Evolutionary conservation across 2,329 filamentous ascomycete genomes (phyloP), one percentile per base, ranked within the genome.

Genomic region (Trichoderma harzianum): DNA sequence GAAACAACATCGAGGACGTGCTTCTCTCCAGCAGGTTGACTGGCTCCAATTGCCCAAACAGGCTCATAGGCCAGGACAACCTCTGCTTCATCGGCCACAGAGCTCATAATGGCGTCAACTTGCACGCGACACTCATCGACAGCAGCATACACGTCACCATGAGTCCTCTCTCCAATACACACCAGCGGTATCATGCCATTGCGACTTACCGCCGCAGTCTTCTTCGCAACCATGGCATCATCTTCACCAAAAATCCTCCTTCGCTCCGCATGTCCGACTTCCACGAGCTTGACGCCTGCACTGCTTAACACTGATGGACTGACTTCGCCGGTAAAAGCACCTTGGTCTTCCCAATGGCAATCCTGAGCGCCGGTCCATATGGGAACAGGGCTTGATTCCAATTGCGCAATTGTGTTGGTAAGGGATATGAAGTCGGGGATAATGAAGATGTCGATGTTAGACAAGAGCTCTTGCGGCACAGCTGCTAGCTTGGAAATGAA

Each of bases 41-140:
- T 84, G 11, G 93, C 90, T 0, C 93, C 93, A 80, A 96, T 97
- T 1, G 93, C 93, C 93, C 93, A 97, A 1, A 96, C 93, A 8
- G 93, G 93, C 83, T 97, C 93, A 78, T 97, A 97, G 1, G 93
- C 93, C 71, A 97, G 86, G 7, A 95, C 88, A 6, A 96, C 86
- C 62, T 94, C 91, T 0, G 89, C 88, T 18, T 89, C 84, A 12
- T 84, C 83, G 0, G 90, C 86, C 8, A 95, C 83, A 0, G 85
- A 87, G 1, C 83, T 82, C 66, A 96, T 79, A 3, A 93, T 89
- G 1, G 88, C 84, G 51, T 85, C 84, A 70, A 97, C 85, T 80
- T 95, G 92, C 5, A 83, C 81, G 43, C 83, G 84, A 76, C 92
- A 93, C 79, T 95, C 91, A 16, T 84, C 80, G 3, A 93, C 86